Evolutionary conservation across 2,329 filamentous ascomycete species (phyloP), one percentile per base, ranked within the genome.

Genomic region (Basipetospora sp.): DNA sequence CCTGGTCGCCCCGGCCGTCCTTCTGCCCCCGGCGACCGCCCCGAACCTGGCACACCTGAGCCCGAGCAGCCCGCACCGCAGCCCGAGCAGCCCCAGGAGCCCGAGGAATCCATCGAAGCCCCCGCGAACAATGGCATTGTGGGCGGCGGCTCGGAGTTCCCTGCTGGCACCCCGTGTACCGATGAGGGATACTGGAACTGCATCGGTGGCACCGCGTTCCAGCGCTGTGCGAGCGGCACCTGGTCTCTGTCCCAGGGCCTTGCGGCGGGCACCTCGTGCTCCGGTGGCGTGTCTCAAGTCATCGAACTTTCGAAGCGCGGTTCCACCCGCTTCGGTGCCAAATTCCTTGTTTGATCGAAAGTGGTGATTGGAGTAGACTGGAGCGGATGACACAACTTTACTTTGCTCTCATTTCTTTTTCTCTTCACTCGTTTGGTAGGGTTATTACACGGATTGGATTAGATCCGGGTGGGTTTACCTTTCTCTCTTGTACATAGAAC

Each of bases 131-230:
- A 39, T 4, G 34, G 31, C 14, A 26, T 11, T 16, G 29, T 18
- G 25, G 37, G 1, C 37, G 36, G 3, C 3, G 45, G 50, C 3
- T 46, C 50, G 9, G 44, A 44, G 2, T 38, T 50, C 17, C 46
- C 64, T 2, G 54, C 52, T 5, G 67, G 67, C 27, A 50, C 61
- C 14, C 53, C 63, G 1, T 74, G 69, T 52, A 46, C 58, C 6
- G 33, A 44, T 1, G 67, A 71, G 32, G 70, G 69, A 2, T 49
- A 51, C 9, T 74, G 64, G 64, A 71, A 71, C 57, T 74, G 70
- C 44, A 54, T 72, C 5, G 55, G 50, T 0, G 66, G 67, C 11
- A 55, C 49, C 1, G 59, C 60, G 1, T 74, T 62, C 62, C 69
- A 74, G 51, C 67, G 67, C 34, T 74, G 70, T 41, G 70, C 60